Percentiles rank a stretch among this genome's conserved stretches.
Evolutionary conservation across 116 monocot species (phyloP).

Genomic region (Cymodocea nodosa): DNA sequence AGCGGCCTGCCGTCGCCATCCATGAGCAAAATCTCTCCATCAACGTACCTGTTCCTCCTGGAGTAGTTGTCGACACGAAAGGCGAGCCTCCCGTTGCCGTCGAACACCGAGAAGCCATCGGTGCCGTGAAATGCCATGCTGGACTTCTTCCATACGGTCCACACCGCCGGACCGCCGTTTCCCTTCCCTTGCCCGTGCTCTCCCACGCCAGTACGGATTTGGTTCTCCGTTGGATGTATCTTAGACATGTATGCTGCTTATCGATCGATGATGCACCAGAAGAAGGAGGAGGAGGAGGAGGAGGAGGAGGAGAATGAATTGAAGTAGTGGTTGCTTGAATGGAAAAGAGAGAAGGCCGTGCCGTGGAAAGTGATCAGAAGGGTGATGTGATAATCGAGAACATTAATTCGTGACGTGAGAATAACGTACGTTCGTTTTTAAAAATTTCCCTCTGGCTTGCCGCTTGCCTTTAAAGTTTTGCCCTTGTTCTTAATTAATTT

Average conservation of each 20-base stretch:
- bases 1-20: constrained; percentile 46
- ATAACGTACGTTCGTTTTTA: too few relatives aligned
- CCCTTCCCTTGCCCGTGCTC: not conserved
- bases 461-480: too few relatives aligned
- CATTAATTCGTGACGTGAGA: too few relatives aligned
- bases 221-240: constrained; percentile 28
- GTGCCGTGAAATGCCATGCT: constrained; percentile 84
- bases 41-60: constrained; percentile 29
- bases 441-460: too few relatives aligned
- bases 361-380: too few relatives aligned
- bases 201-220: not conserved
- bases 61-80: constrained; percentile 95
- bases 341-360: too few relatives aligned
- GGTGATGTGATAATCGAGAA: too few relatives aligned
- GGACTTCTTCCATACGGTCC: constrained; percentile 94
- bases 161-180: constrained; percentile 9
- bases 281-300: too few relatives aligned
- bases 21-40: constrained; percentile 53
- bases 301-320: too few relatives aligned
- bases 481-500: too few relatives aligned
- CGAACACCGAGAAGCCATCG: constrained; percentile 75
- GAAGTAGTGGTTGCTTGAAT: too few relatives aligned
- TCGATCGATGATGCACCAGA: not conserved
- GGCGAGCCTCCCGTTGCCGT: constrained; percentile 43
- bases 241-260: constrained; percentile 7